phyloP scores from a whole-genome alignment of 1,139 yeast genomes.

The Nakaseomyces bracarensis region DNA sequence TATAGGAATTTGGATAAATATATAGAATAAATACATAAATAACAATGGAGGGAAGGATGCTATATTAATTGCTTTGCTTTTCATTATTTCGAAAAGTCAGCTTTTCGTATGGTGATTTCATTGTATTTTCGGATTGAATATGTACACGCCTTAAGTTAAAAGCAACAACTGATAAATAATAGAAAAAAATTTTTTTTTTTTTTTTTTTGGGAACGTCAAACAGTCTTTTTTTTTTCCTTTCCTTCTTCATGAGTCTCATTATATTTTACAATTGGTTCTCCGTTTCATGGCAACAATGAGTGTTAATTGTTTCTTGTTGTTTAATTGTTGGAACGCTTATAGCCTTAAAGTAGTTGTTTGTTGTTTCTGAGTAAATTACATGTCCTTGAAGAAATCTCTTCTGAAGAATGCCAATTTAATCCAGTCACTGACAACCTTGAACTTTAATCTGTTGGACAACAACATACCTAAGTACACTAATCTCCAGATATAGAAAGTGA shows the following conservation, averaged over 20 bases:
- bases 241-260: background rate
- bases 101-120: background rate
- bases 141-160: background rate
- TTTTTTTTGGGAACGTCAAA: background rate
- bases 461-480: slow-evolving; percentile 87
- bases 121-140: background rate
- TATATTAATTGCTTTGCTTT: background rate
- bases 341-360: no score
- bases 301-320: no score
- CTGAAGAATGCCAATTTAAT: slow-evolving; percentile 79
- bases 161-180: slow-evolving; percentile 1
- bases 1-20: background rate
- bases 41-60: background rate
- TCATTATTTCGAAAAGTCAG: background rate
- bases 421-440: slow-evolving; percentile 85
- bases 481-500: slow-evolving; percentile 91
- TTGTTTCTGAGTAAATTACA: no score
- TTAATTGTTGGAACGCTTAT: no score
- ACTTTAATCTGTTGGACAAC: slow-evolving; percentile 79
- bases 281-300: no score
- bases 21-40: background rate
- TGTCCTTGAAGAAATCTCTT: slow-evolving; percentile 56
- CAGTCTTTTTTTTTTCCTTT: background rate
- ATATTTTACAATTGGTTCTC: slow-evolving; percentile 2
- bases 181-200: background rate